Base-by-base conservation (phyloP, 2,329 filamentous ascomycete species). In the Paecilomyces dactylethromorphus region DNA sequence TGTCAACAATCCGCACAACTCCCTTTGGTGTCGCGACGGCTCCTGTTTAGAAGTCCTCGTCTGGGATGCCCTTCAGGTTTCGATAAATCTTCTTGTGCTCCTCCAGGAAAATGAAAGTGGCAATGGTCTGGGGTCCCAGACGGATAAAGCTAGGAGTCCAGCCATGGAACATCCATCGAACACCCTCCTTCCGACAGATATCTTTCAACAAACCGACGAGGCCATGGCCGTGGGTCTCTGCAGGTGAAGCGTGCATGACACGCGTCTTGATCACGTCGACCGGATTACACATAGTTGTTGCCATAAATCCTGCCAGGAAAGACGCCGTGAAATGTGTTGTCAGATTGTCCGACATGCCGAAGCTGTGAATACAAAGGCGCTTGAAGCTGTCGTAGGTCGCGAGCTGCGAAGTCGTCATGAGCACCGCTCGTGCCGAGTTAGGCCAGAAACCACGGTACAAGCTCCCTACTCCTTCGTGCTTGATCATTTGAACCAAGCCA, bases 401-500 rank as follows among this genome's bases (percentile, higher is more conserved):
- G 24, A 88, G 72, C 66, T 88, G 85, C 1, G 82, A 84, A 5
- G 84, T 80, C 0, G 85, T 87, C 85, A 88, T 87, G 57, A 87
- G 78, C n/a, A 86, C 78, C 1, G 85, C 85, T 53, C 85, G 77
- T 18, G 81, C 80, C 32, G 81, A 83, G 69, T 87, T 88, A 2
- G 85, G 84, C 79, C 82, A 85, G 2, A 87, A 83, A 45, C 85
- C 94, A 58, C 92, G 84, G 80, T 96, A 96, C 67, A 95, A 83
- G 68, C 85, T 88, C 58, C 76, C 73, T 21, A 86, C 70, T 2
- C 94, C 94, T 76, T 99, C 94, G 64, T 91, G 86, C 58, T 88
- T 84, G n/a, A 87, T 83, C 90, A 97, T 96, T 64, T 91, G 87
- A 26, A 89, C 77, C 68, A 97, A 81, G 29, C 94, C 94, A 71